Evolutionary conservation across 2,329 filamentous ascomycete species (phyloP).

Genomic region (Camptophora hylomeconis): DNA sequence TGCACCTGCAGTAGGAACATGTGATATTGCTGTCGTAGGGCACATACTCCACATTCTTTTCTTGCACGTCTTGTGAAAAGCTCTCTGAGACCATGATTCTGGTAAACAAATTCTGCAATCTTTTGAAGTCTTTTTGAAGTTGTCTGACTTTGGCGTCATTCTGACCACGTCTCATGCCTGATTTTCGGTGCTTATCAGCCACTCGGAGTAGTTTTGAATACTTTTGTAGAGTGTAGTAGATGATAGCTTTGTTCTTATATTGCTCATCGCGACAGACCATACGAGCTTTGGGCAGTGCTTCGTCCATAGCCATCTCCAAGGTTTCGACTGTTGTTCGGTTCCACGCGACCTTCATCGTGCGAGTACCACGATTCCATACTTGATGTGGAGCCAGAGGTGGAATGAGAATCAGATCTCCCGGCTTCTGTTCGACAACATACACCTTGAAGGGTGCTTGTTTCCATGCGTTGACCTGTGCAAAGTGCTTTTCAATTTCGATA

Average conservation of each 20-base stretch:
- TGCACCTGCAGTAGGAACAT: conserved; percentile 88
- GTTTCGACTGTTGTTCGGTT: conserved; percentile 91
- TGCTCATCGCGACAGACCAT: conserved; percentile 94
- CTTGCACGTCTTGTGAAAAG: conserved; percentile 51
- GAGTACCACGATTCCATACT: conserved; percentile 92
- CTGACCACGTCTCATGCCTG: conserved; percentile 25
- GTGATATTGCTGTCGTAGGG: conserved; percentile 84
- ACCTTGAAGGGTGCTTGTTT: conserved; percentile 87
- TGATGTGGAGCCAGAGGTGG: conserved; percentile 90
- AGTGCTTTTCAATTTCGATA: conserved; percentile 92
- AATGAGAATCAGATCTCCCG: conserved; percentile 85
- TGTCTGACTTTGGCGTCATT: conserved; percentile 47
- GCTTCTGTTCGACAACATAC: conserved; percentile 80
- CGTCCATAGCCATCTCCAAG: conserved; percentile 68
- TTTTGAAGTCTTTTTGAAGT: conserved; percentile 70
- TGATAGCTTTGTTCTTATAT: conserved; percentile 95
- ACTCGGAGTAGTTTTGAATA: conserved; percentile 52
- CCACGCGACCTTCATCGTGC: conserved; percentile 97
- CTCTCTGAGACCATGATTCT: conserved; percentile 73
- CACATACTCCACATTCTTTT: conserved; percentile 59
- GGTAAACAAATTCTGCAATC: conserved; percentile 65
- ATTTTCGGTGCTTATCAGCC: conserved; percentile 41
- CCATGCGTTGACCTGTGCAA: conserved; percentile 91
- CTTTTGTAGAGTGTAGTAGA: conserved; percentile 75
- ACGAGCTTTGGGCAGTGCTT: conserved; percentile 76